These are phyloP conservation scores for Gymnopilus junonius DNA, from an alignment of 768 basidiomycete genomes.

Conservation along the genomic window DNA sequence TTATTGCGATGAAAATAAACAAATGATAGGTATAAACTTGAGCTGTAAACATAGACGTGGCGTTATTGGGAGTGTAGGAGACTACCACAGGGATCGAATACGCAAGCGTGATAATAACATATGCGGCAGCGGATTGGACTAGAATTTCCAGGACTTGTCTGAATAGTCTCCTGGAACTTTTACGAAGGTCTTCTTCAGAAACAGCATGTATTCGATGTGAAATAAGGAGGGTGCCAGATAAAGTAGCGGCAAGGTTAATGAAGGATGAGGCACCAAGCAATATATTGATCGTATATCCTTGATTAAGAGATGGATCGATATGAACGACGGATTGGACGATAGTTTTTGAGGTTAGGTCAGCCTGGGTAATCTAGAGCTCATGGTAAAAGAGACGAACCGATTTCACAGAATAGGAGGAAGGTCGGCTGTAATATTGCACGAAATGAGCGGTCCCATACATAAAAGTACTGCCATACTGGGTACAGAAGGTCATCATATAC, in stretches of 20 bases:
- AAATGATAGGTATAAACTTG: neutral
- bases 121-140: neutral
- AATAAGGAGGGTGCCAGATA: neutral
- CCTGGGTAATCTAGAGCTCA: too few species aligned
- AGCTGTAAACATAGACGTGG: neutral
- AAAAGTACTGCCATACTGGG: slow-evolving; percentile 1
- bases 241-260: neutral
- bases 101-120: neutral
- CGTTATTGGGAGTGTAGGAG: neutral
- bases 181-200: neutral
- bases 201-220: neutral
- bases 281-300: neutral
- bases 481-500: neutral
- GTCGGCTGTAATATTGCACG: neutral
- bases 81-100: neutral
- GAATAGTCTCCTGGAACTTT: neutral
- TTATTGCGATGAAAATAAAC: neutral
- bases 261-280: neutral
- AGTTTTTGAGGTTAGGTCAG: too few species aligned
- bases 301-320: neutral
- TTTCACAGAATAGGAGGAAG: neutral
- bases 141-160: neutral
- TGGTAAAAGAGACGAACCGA: neutral
- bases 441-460: neutral
- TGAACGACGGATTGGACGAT: neutral